Evolutionary conservation across 352 stramenopile genomes (phyloP).

Genomic region (Phytophthora parvispora): DNA sequence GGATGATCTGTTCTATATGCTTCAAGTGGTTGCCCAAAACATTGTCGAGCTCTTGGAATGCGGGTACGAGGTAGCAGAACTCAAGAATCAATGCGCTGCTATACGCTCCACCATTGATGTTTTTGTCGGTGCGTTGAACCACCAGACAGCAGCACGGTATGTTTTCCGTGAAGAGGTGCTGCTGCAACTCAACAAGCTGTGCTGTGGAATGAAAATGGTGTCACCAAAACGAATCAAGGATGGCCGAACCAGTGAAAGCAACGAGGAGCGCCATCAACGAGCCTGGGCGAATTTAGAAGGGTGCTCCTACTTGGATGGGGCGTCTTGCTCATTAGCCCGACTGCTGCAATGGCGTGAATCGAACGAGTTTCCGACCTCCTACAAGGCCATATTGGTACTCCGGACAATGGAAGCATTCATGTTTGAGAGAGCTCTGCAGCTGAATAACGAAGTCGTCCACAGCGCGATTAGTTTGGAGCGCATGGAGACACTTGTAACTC

Average conservation of each 20-base stretch:
- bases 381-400: constrained; percentile 28
- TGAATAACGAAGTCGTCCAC: background rate
- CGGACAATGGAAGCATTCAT: constrained; percentile 46
- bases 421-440: constrained; percentile 17
- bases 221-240: constrained; percentile 5
- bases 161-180: background rate
- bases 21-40: background rate
- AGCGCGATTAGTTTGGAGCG: constrained; percentile 11
- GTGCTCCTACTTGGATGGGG: constrained; percentile 19
- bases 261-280: constrained; percentile 16
- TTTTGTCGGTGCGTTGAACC: constrained; percentile 31
- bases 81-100: background rate
- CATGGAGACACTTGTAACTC: constrained; percentile 17
- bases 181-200: constrained; percentile 15
- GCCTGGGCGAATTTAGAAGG: constrained; percentile 28
- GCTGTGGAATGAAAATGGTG: constrained; percentile 3
- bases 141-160: background rate
- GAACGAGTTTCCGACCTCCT: constrained; percentile 2
- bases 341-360: constrained; percentile 29
- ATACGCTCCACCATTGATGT: constrained; percentile 21
- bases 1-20: background rate
- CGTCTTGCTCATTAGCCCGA: constrained; percentile 12
- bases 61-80: background rate
- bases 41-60: background rate
- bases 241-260: constrained; percentile 14